These are phyloP conservation scores for Diplocarpon rosae DNA, from an alignment of 2,329 filamentous ascomycete species.

Conservation along the genomic window DNA sequence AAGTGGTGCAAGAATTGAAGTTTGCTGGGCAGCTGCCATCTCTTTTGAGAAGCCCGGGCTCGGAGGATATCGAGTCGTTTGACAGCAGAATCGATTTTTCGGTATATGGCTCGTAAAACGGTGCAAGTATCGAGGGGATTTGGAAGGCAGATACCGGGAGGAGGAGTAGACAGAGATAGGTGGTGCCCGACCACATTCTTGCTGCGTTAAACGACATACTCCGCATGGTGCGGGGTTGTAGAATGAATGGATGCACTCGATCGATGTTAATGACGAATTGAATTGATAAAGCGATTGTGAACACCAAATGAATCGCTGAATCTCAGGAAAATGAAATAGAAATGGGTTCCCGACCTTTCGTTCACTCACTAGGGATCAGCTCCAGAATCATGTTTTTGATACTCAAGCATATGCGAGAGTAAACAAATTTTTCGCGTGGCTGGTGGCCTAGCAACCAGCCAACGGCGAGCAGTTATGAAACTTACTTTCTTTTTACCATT, in stretches of 20 bases:
- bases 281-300: no score
- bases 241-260: no score
- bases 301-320: no score
- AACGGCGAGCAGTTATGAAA: not conserved
- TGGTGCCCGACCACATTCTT: slow-evolving; percentile 15
- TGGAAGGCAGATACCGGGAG: slow-evolving; percentile 17
- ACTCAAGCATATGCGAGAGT: no score
- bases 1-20: slow-evolving; percentile 25
- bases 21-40: slow-evolving; percentile 23
- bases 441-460: not conserved
- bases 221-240: no score
- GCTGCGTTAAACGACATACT: not conserved
- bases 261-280: no score
- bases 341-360: no score
- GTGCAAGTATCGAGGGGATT: slow-evolving; percentile 19
- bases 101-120: slow-evolving; percentile 18
- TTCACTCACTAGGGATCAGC: no score
- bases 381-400: no score
- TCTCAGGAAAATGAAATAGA: no score
- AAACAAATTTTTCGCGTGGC: not conserved
- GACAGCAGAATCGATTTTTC: slow-evolving; percentile 9
- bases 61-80: slow-evolving; percentile 14
- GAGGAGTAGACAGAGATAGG: slow-evolving; percentile 14
- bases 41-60: slow-evolving; percentile 22
- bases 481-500: not conserved